Conservation (phyloP, 768 basidiomycete genomes). For the Baorangia bicolor region DNA sequence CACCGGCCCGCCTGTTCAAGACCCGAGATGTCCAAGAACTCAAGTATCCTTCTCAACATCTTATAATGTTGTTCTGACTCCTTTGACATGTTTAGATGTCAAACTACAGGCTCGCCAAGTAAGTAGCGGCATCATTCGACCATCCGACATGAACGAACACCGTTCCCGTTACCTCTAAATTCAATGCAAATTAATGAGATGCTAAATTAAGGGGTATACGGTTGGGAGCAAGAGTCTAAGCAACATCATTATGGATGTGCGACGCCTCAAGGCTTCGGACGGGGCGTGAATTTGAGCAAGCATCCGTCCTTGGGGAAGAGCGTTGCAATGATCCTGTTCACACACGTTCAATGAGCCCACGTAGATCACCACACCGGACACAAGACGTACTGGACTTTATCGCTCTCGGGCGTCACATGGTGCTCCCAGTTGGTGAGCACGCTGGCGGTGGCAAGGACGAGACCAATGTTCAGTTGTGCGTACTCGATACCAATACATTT, state of each 20-base stretch:
- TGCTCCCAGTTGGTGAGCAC: slow-evolving; percentile 86
- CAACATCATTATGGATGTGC: background rate
- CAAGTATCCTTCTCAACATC: background rate
- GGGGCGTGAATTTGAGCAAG: slow-evolving; percentile 72
- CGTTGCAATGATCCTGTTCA: slow-evolving; percentile 83
- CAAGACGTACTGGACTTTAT: slow-evolving; percentile 74
- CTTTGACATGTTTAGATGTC: background rate
- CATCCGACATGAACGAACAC: background rate
- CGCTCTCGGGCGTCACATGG: slow-evolving; percentile 71
- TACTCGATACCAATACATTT: slow-evolving; percentile 92
- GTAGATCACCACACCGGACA: background rate
- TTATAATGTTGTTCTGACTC: background rate
- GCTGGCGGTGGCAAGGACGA: slow-evolving; percentile 81
- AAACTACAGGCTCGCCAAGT: background rate
- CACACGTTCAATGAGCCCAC: background rate
- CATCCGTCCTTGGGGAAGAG: slow-evolving; percentile 96
- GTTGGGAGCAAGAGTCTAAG: background rate
- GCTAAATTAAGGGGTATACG: slow-evolving; percentile 16
- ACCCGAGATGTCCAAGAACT: background rate
- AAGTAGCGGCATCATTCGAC: background rate
- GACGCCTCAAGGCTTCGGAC: slow-evolving; percentile 31
- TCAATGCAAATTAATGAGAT: slow-evolving; percentile 15
- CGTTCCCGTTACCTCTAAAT: background rate
- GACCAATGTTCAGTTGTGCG: slow-evolving; percentile 85
- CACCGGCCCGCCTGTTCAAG: background rate